Evolutionary conservation across 1,284 basidiomycete genomes (phyloP), one percentile per base, ranked within the genome.

Genomic region (Vanrija sp.): DNA sequence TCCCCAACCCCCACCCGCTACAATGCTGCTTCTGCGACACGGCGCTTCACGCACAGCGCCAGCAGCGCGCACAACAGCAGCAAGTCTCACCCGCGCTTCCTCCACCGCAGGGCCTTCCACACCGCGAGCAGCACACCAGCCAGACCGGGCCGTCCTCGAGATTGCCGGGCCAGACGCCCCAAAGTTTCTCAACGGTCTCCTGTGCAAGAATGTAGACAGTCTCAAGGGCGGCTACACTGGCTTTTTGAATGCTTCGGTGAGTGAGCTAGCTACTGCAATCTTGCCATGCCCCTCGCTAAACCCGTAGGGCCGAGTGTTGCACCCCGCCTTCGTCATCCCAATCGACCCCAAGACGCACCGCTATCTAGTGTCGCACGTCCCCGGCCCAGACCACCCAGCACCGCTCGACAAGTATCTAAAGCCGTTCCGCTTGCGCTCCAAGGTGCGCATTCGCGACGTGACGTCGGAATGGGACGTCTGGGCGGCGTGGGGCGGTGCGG

Each of bases 121-220:
- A 36, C 59, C 51, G 16, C 51, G 31, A 20, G 48, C 65, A 45
- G 85, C 86, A 4, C 84, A 78, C 35, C 74, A 91, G 22, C 78
- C 82, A 4, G 74, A 84, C 57, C 81, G 86, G 64, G 80, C 82
- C 15, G 67, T 97, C 15, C 75, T 96, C 20, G 84, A 87, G 42
- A 77, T 97, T 22, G 81, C 84, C 14, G 95, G 95, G 22, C 83
- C 85, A 12, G 89, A 98, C 59, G 85, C 89, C 3, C 75, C 84
- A 20, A 85, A 86, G 57, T 96, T 97, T 68, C 81, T 98, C 55
- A 90, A 97, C 70, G 95, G 95, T 18, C 77, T 96, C 43, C 81
- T 94, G 44, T 39, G 83, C 78, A 68, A 83, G 79, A 63, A 82
- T 87, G 47, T 81, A 77, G 75, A 72, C 27, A 72, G 78, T 37